Evolutionary conservation across 352 stramenopile species (phyloP).

Genomic region (Thraustotheca clavata): DNA sequence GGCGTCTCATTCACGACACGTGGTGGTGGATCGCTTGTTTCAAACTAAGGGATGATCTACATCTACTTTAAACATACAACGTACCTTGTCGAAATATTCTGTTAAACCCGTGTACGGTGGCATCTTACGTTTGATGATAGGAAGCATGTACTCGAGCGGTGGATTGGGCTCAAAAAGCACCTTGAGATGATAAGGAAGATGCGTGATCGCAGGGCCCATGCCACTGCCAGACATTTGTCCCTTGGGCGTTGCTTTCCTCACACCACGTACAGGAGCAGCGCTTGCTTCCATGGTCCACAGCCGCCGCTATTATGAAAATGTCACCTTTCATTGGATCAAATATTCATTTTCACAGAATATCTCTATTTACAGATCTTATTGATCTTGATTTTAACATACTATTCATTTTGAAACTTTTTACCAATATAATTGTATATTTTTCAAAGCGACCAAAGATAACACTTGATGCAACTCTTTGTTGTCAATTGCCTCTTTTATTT

Average conservation of each 20-base stretch:
- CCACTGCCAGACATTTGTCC: constrained; percentile 82
- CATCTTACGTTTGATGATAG: constrained; percentile 82
- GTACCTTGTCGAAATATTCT: constrained; percentile 33
- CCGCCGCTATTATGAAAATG: too few relatives aligned
- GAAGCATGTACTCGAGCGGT: constrained; percentile 58
- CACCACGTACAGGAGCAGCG: background rate
- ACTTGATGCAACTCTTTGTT: too few relatives aligned
- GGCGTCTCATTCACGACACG: constrained; percentile 64
- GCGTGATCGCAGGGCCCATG: constrained; percentile 76
- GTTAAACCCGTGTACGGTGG: constrained; percentile 58
- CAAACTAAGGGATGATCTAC: constrained; percentile 34
- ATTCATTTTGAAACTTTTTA: too few relatives aligned
- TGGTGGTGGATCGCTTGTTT: constrained; percentile 42
- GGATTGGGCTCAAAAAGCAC: constrained; percentile 72
- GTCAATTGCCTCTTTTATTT: too few relatives aligned
- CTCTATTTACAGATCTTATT: too few relatives aligned
- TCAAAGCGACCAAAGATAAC: too few relatives aligned
- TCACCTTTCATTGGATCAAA: too few relatives aligned
- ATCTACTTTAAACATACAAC: background rate
- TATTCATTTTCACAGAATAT: too few relatives aligned
- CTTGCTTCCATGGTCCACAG: too few relatives aligned
- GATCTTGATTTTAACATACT: too few relatives aligned
- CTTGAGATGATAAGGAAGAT: constrained; percentile 71
- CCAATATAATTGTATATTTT: too few relatives aligned
- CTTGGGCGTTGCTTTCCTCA: constrained; percentile 84